Percentiles rank a stretch among this genome's conserved stretches.
Evolutionary conservation across 164 flowering plant species (phyloP).

Genomic region (Liriodendron chinense): DNA sequence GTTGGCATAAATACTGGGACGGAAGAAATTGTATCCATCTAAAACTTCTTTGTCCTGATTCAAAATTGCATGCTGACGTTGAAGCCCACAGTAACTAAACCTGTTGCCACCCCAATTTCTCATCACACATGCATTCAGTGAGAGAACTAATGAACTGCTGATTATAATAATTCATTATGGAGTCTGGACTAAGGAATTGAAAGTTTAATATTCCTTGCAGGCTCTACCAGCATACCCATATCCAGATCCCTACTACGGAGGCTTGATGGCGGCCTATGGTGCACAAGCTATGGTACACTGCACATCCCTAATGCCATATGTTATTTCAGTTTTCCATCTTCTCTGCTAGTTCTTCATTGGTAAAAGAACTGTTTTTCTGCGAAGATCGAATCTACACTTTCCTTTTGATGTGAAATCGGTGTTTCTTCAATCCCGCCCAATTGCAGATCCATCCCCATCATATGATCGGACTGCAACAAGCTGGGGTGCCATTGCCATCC

Average conservation of each 20-base stretch:
- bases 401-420: not conserved
- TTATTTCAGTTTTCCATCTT: not conserved
- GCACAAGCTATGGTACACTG: conserved; percentile 73
- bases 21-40: too few species aligned
- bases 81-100: not conserved
- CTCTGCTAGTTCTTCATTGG: not conserved
- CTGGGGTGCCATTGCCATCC: conserved; percentile 70
- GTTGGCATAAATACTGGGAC: too few species aligned
- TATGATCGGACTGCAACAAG: conserved; percentile 64
- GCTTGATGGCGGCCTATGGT: conserved; percentile 84
- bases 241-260: conserved; percentile 89
- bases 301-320: not conserved
- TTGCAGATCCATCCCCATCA: conserved; percentile 66
- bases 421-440: conserved; percentile 3
- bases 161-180: not conserved
- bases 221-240: conserved; percentile 73
- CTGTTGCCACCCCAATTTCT: not conserved
- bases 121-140: too few species aligned
- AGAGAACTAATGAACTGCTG: too few species aligned
- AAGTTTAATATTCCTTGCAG: conserved; percentile 28
- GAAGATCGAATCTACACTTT: not conserved
- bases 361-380: not conserved
- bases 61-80: not conserved
- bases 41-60: too few species aligned
- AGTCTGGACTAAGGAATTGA: not conserved